phyloP scores from a whole-genome alignment of 2,329 filamentous ascomycete species.

The Septoria linicola region DNA sequence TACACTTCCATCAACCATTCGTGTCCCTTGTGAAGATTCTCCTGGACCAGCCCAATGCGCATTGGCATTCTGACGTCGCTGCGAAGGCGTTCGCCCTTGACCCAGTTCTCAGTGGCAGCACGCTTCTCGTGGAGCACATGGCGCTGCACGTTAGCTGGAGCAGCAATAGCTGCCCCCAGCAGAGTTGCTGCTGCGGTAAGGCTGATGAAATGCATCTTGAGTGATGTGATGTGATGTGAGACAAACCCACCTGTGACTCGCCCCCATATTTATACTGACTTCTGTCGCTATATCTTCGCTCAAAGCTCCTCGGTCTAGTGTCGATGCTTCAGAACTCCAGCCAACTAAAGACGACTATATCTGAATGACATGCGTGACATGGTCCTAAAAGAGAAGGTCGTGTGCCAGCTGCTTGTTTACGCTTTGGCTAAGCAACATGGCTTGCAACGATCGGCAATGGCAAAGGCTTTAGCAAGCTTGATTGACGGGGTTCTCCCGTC shows the following conservation, averaged over 20 bases:
- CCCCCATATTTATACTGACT: background rate
- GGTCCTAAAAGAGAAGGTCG: slow-evolving; percentile 24
- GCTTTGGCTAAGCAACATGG: slow-evolving; percentile 22
- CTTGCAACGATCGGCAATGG: slow-evolving; percentile 21
- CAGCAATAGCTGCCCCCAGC: slow-evolving; percentile 18
- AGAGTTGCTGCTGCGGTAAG: slow-evolving; percentile 17
- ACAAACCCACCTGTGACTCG: slow-evolving; percentile 4
- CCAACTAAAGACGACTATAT: background rate
- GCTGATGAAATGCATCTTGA: slow-evolving; percentile 25
- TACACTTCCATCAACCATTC: slow-evolving; percentile 25
- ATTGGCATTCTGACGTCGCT: slow-evolving; percentile 31
- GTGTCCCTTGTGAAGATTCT: slow-evolving; percentile 25
- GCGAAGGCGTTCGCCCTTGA: slow-evolving; percentile 38
- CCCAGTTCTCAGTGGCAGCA: slow-evolving; percentile 39
- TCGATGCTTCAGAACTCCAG: background rate
- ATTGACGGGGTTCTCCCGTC: background rate
- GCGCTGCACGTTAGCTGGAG: slow-evolving; percentile 24
- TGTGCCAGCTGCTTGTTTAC: slow-evolving; percentile 11
- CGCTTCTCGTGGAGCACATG: slow-evolving; percentile 49
- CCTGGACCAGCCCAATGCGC: slow-evolving; percentile 29
- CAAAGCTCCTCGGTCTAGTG: slow-evolving; percentile 6
- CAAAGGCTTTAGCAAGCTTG: slow-evolving; percentile 16
- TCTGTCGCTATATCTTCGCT: background rate
- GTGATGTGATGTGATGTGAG: slow-evolving; percentile 10
- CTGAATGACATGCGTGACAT: background rate